Conservation (phyloP, 768 basidiomycete genomes). For the Lactarius quietus region DNA sequence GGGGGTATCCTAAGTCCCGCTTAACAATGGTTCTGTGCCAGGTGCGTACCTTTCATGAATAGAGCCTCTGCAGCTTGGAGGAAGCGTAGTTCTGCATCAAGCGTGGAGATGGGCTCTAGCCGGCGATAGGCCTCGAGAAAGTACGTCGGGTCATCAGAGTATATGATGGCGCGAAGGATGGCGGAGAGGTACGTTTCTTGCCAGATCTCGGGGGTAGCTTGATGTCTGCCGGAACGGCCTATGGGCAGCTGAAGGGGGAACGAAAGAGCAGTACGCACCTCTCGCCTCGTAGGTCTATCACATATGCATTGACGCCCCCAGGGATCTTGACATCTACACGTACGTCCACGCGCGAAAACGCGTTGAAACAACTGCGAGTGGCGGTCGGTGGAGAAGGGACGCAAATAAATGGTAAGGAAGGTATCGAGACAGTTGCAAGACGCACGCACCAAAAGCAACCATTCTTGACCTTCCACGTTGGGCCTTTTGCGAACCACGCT, state of each 20-base stretch:
- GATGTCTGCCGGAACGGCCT: slow-evolving; percentile 52
- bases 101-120: slow-evolving; percentile 87
- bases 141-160: slow-evolving; percentile 93
- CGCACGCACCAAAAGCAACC: slow-evolving; percentile 84
- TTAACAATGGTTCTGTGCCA: neutral
- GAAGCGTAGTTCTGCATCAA: slow-evolving; percentile 87
- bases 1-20: neutral
- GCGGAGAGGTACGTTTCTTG: slow-evolving; percentile 97
- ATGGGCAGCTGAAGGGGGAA: neutral
- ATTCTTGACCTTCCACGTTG: slow-evolving; percentile 86
- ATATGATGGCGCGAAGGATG: slow-evolving; percentile 83
- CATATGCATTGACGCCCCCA: slow-evolving; percentile 92
- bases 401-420: neutral
- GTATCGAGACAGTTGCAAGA: neutral
- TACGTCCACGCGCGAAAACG: slow-evolving; percentile 94
- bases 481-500: slow-evolving; percentile 87
- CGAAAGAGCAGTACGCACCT: slow-evolving; percentile 48
- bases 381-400: neutral
- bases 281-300: slow-evolving; percentile 91
- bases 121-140: slow-evolving; percentile 91
- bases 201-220: slow-evolving; percentile 91
- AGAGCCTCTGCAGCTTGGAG: slow-evolving; percentile 85
- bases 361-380: slow-evolving; percentile 84
- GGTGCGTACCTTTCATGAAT: slow-evolving; percentile 75
- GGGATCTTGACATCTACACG: slow-evolving; percentile 98